Evolutionary conservation across 2,329 filamentous ascomycete species (phyloP).

Genomic region (Colletotrichum spaethianum): DNA sequence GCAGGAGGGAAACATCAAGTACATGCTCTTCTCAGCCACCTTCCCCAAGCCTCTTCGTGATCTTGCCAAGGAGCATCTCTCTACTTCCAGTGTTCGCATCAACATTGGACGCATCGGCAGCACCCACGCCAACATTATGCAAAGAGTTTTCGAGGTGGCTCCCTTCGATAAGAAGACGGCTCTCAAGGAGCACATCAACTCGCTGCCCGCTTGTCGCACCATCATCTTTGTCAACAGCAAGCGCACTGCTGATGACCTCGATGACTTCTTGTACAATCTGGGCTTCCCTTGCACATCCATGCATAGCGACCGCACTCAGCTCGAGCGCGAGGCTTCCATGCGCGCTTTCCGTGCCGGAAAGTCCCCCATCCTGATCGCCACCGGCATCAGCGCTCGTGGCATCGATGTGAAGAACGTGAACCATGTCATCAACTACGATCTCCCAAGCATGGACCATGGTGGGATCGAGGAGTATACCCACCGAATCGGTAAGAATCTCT

Average conservation of each 20-base stretch:
- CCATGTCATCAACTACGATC: constrained; percentile 94
- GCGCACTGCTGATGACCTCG: constrained; percentile 82
- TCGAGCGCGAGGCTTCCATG: constrained; percentile 93
- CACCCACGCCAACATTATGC: constrained; percentile 85
- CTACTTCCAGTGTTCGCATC: constrained; percentile 82
- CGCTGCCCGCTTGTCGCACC: constrained; percentile 80
- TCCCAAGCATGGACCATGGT: constrained; percentile 81
- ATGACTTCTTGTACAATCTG: constrained; percentile 88
- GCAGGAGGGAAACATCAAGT: constrained; percentile 77
- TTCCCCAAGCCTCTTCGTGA: constrained; percentile 86
- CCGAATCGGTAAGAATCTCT: constrained; percentile 81
- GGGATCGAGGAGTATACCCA: constrained; percentile 96
- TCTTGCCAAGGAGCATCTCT: constrained; percentile 83
- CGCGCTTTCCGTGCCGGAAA: constrained; percentile 84
- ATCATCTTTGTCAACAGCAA: constrained; percentile 93
- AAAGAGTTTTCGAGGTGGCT: constrained; percentile 80
- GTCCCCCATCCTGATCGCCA: constrained; percentile 86
- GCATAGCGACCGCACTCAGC: constrained; percentile 88
- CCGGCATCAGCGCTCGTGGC: constrained; percentile 88
- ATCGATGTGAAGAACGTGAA: constrained; percentile 89
- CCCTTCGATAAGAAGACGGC: constrained; percentile 77
- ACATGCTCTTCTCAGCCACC: constrained; percentile 93
- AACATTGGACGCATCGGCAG: constrained; percentile 90
- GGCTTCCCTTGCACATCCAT: constrained; percentile 89
- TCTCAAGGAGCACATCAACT: constrained; percentile 79